Evolutionary conservation across 208 protist genomes (phyloP), one percentile per base, ranked within the genome.

Genomic region (Leishmania aethiopica): DNA sequence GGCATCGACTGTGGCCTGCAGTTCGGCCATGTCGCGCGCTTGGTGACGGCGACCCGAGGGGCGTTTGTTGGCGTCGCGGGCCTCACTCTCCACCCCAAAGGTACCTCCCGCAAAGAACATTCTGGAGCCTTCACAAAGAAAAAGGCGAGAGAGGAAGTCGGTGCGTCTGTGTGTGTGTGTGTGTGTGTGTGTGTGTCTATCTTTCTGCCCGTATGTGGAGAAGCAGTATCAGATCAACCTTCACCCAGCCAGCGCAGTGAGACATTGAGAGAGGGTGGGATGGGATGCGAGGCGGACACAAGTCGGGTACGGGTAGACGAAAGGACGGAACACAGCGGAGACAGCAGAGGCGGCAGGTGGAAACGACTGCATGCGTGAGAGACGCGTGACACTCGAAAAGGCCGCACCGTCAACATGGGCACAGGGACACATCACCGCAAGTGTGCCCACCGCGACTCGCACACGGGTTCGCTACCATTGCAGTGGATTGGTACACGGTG

Each of bases 1-100:
- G 15, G 60, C 82, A 25, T 55, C 57, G 19, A 69, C 32, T 19
- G 28, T 71, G 59, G 77, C 89, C 81, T 87, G 70, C 77, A 78
- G 51, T 67, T 78, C 86, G 32, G 89, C 72, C 84, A 94, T 91
- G 35, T 94, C 91, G 51, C 84, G 86, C 37, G 92, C 83, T 40
- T 87, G 76, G 78, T 97, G 93, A 15, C 92, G 89, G 0, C 91
- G 89, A 11, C 93, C 93, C 3, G 84, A 80, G 35, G 73, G 86
- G 42, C 86, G 90, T 71, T 76, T 75, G 35, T 84, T 84, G 37
- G 77, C 81, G 25, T 89, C 90, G 25, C 84, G 75, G 1, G 73
- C 75, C 51, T 93, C 91, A 82, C 87, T 94, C 72, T 95, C 90
- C 7, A 82, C 67, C 17, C 90, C 88, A 77, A 92, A 78, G 45